These are phyloP conservation scores for Neurospora sp. DNA, from an alignment of 495 filamentous ascomycete genomes.

Conservation along the genomic window DNA sequence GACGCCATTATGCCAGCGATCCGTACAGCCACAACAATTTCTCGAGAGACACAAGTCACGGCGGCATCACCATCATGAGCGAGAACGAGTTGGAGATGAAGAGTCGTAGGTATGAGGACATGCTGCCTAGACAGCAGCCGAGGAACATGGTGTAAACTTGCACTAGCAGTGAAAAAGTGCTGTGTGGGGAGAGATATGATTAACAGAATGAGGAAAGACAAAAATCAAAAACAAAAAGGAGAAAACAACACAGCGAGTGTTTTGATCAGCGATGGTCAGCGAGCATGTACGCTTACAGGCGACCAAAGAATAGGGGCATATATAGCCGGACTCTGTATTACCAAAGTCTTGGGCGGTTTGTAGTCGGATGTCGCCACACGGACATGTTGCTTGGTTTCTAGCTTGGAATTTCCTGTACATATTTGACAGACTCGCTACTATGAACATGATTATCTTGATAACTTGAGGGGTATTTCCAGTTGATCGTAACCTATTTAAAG, in stretches of 20 bases:
- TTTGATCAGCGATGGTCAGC: neutral
- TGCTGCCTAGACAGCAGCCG: slow-evolving; percentile 32
- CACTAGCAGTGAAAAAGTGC: neutral
- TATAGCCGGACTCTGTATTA: neutral
- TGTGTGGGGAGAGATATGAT: neutral
- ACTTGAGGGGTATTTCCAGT: neutral
- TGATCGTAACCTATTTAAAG: neutral
- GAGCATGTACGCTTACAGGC: neutral
- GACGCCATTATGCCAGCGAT: slow-evolving; percentile 19
- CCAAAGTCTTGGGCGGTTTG: neutral
- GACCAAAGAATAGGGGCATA: neutral
- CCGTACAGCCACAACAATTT: slow-evolving; percentile 18
- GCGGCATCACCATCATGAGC: neutral
- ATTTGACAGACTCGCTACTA: neutral
- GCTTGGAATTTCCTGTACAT: neutral
- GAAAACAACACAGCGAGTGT: neutral
- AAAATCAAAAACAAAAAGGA: neutral
- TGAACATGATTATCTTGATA: neutral
- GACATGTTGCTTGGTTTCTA: neutral
- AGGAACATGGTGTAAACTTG: slow-evolving; percentile 32
- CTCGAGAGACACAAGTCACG: slow-evolving; percentile 15
- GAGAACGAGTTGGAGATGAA: slow-evolving; percentile 29
- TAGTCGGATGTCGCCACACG: neutral
- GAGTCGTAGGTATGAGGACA: slow-evolving; percentile 37
- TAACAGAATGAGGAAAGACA: neutral